Base-by-base conservation (phyloP, 495 filamentous ascomycete species). In the Cercophora samala region DNA sequence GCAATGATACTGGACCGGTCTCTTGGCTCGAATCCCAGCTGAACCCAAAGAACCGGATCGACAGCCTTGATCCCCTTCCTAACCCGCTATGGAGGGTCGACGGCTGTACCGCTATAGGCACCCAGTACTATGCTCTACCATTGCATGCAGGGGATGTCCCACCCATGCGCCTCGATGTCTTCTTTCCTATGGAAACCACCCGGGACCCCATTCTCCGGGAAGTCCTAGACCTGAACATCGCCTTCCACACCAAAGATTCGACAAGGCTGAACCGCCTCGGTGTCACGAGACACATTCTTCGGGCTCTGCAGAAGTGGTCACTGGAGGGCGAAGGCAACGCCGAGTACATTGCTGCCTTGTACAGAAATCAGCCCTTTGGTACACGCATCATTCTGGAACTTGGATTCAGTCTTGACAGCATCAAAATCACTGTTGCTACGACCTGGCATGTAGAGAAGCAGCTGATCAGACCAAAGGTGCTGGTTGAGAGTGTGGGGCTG, bases 41-140 rank as follows among this genome's bases (percentile, higher is more conserved):
- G 32, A 84, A 84, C 64, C 82, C 82, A 3, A 83, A 83, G 66
- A 84, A 84, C 59, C 79, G 82, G 52, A 80, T 83, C 68, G 80
- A 83, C 63, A 83, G 82, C 24, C 80, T 84, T 51, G 81, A 80
- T 2, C 68, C 70, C 21, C 79, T 73, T 17, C 63, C 63, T 22
- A 67, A 74, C 11, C 78, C 81, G 8, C 69, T 82, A 22, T 84
- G 81, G 80, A 73, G 79, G 23, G 75, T 84, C 53, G 81, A 84
- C 58, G 82, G 82, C n/a, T 80, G 82, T 63, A 78, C 80, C 19
- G 82, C 78, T 55, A 66, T 82, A 52, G 82, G 78, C n/a, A 82
- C 77, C 1, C 82, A 83, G 73, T 84, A 75, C 66, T 84, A 79
- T 70, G 79, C 72, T 22, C 22, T 81, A 11, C 82, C 82, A 18